phyloP scores from a whole-genome alignment of 352 stramenopile genomes.

The Globisporangium uncinulatum region DNA sequence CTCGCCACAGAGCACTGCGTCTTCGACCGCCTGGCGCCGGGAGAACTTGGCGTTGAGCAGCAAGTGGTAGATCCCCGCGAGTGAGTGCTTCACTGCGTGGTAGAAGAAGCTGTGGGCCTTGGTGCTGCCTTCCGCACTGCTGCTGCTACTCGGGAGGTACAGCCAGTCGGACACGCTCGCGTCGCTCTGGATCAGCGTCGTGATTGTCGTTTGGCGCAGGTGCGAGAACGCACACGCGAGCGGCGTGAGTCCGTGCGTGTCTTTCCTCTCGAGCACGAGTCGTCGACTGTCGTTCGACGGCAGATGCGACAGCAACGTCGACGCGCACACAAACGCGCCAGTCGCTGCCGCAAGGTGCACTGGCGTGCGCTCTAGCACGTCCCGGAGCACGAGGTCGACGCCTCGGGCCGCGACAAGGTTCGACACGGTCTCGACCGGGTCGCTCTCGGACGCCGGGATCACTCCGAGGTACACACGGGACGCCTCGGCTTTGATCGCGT shows the following conservation, averaged over 20 bases:
- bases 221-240: constrained; percentile 50
- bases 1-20: constrained; percentile 56
- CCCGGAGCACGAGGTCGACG: constrained; percentile 30
- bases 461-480: constrained; percentile 26
- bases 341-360: constrained; percentile 65
- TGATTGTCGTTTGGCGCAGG: constrained; percentile 65
- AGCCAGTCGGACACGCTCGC: constrained; percentile 43
- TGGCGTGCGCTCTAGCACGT: constrained; percentile 46
- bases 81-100: constrained; percentile 57
- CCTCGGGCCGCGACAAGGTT: constrained; percentile 49
- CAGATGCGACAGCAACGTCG: constrained; percentile 37
- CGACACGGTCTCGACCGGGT: constrained; percentile 74
- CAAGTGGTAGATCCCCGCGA: constrained; percentile 75
- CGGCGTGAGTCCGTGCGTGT: constrained; percentile 34
- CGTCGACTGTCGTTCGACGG: constrained; percentile 35
- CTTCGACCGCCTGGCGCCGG: constrained; percentile 66
- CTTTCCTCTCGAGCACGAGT: constrained; percentile 40
- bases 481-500: constrained; percentile 35
- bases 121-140: not conserved
- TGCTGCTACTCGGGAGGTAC: constrained; percentile 14
- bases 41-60: constrained; percentile 68
- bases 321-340: constrained; percentile 66
- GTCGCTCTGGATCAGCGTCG: constrained; percentile 60
- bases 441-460: constrained; percentile 38
- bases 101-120: constrained; percentile 65